phyloP scores from a whole-genome alignment of 2,329 filamentous ascomycete genomes.

The Aspergillus phoenicis region DNA sequence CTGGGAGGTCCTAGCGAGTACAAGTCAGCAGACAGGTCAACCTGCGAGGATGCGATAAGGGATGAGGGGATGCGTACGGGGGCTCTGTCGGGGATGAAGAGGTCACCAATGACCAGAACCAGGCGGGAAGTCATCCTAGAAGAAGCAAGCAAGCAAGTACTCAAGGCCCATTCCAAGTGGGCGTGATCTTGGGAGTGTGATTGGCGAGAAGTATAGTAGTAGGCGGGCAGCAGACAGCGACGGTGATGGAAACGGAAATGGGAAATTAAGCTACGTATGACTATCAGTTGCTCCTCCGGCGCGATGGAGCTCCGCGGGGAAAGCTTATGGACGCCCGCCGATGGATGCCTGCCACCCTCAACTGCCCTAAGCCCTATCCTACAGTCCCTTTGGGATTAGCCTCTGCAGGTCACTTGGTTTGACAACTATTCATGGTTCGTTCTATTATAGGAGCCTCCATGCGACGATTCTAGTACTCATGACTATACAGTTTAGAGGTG shows the following conservation, averaged over 20 bases:
- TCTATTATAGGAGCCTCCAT: not conserved
- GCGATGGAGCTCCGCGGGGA: constrained; percentile 11
- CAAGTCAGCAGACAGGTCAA: constrained; percentile 18
- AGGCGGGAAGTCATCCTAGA: constrained; percentile 75
- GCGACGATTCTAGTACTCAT: not conserved
- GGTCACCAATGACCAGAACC: constrained; percentile 87
- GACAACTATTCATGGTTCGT: not conserved
- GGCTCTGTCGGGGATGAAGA: constrained; percentile 90
- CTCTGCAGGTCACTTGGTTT: not conserved
- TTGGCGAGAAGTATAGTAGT: not conserved
- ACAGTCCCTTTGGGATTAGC: not conserved
- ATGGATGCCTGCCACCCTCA: constrained; percentile 6
- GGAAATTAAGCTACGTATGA: constrained; percentile 14
- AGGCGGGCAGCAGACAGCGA: constrained; percentile 9
- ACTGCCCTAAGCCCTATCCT: constrained; percentile 6
- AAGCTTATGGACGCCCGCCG: constrained; percentile 8
- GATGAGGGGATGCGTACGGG: constrained; percentile 56
- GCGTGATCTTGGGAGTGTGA: not conserved
- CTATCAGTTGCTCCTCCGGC: constrained; percentile 13
- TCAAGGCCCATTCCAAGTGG: constrained; percentile 35
- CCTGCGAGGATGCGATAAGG: constrained; percentile 12
- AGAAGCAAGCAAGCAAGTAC: constrained; percentile 15
- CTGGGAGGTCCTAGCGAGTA: constrained; percentile 69
- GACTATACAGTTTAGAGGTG: not conserved
- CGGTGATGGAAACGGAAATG: not conserved